Evolutionary conservation across 78 protist genomes (phyloP), one percentile per base, ranked within the genome.

Genomic region (Trichosphaerium sp.): DNA sequence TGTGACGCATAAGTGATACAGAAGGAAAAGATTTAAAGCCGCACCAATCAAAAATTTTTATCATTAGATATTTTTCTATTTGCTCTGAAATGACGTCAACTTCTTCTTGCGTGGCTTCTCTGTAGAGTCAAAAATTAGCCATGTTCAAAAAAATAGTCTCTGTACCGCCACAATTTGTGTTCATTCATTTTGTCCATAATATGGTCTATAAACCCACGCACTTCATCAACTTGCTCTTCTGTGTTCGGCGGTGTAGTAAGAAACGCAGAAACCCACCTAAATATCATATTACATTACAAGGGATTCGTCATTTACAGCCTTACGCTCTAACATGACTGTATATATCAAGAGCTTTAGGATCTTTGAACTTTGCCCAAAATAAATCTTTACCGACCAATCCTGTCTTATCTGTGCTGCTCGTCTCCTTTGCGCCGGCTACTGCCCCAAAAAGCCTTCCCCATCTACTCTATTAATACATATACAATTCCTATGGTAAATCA

Each of bases 81-180:
- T 74, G 71, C 60, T 78, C 83, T 69, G 72, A 65, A 34, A 65
- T 60, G 55, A 72, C 83, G 18, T 78, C 83, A 38, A 78, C 34
- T 39, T 78, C 83, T 8, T 69, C 64, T 6, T 78, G 78, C 12
- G 31, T 34, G 18, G 70, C 77, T 64, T 69, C 65, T 63, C 28
- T 70, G 34, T 34, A 65, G 65, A 48, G 61, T 6, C 3, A 43
- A 40, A 18, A 78, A 34, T 25, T 70, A 44, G 55, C 64, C 37
- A 47, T 69, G 56, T 23, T 78, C 83, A 14, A 78, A 56, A 32
- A 63, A 70, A 35, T 54, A 32, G 43, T 34, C 10, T 54, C 59
- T 35, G 32, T 32, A 6, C 11, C 59, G 59, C 10, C 11, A 54
- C 59, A 54, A 6, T 35, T 54, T 6, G 11, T 54, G 11, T 54